A percentile compares a stretch with the other conserved stretches of the same genome.
phyloP scores from a whole-genome alignment of 768 basidiomycete genomes.

The Boletus coccyginus region DNA sequence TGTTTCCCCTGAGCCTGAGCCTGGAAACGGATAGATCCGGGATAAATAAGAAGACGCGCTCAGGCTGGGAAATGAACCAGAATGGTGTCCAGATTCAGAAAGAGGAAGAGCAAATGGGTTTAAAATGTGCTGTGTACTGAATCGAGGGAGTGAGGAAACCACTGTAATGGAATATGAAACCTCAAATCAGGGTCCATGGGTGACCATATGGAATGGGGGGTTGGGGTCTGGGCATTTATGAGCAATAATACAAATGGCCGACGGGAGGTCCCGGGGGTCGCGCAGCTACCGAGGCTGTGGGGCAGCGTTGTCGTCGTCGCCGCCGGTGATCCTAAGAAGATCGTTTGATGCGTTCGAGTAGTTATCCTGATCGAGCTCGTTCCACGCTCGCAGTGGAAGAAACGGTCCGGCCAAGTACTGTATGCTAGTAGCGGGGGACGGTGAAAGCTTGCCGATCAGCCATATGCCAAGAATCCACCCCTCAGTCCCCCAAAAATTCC shows the following conservation, averaged over 20 bases:
- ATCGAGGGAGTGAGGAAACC: constrained; percentile 15
- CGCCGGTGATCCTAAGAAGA: constrained; percentile 24
- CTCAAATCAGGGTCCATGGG: constrained; percentile 19
- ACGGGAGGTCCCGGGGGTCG: constrained; percentile 6
- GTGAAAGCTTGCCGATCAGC: constrained; percentile 11
- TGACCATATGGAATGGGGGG: constrained; percentile 15
- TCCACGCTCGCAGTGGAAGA: constrained; percentile 24
- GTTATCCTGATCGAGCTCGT: constrained; percentile 20
- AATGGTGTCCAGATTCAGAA: constrained; percentile 17
- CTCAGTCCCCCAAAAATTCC: constrained; percentile 16
- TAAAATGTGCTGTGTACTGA: constrained; percentile 15
- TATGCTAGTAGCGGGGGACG: constrained; percentile 7
- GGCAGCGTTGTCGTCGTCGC: constrained; percentile 8
- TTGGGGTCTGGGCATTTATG: constrained; percentile 29
- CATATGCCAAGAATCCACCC: constrained; percentile 17
- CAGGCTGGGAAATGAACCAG: constrained; percentile 9
- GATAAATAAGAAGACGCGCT: constrained; percentile 25
- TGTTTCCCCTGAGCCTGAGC: neutral
- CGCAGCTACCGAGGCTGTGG: constrained; percentile 22
- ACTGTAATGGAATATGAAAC: constrained; percentile 21
- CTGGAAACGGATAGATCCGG: constrained; percentile 19
- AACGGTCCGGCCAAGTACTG: constrained; percentile 7
- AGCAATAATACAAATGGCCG: constrained; percentile 34
- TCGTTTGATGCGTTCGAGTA: constrained; percentile 18
- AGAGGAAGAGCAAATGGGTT: constrained; percentile 18